Conservation (phyloP, 169 alveolate species). For the Cryptosporidium viatorum region DNA sequence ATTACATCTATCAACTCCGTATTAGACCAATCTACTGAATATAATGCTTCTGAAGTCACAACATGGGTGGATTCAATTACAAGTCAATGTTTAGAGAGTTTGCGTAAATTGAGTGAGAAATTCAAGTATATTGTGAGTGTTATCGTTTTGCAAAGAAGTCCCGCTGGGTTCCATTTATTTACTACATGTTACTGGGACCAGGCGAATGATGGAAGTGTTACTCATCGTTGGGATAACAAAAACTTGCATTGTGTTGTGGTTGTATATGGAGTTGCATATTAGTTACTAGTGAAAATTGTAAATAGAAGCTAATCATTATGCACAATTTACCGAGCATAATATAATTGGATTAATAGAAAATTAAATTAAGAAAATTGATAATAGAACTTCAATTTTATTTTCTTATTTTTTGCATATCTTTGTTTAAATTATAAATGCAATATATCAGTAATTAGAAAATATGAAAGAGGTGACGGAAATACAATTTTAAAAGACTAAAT, state of each 20-base stretch:
- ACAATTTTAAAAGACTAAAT: no score
- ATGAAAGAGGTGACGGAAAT: not conserved
- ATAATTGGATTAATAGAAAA: not conserved
- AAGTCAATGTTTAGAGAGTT: conserved; percentile 69
- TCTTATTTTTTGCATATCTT: not conserved
- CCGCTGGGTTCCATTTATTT: conserved; percentile 85
- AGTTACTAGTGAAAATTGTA: not conserved
- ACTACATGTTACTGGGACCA: conserved; percentile 89
- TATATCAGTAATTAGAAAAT: not conserved
- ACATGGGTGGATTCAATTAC: conserved; percentile 79
- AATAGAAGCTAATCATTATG: not conserved
- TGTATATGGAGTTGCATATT: conserved; percentile 80
- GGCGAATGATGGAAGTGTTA: conserved; percentile 86
- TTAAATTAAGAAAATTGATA: not conserved
- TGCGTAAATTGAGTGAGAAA: conserved; percentile 77
- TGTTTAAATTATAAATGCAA: no score
- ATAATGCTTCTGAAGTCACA: conserved; percentile 72
- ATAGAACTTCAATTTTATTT: not conserved
- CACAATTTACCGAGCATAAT: not conserved
- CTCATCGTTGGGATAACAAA: conserved; percentile 84
- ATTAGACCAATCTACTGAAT: conserved; percentile 66
- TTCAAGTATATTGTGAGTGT: conserved; percentile 84
- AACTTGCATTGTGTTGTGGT: conserved; percentile 83
- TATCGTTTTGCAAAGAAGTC: conserved; percentile 83
- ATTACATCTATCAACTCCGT: conserved; percentile 68